phyloP scores from a whole-genome alignment of 2,329 filamentous ascomycete species.

The Apiospora saccharicola region DNA sequence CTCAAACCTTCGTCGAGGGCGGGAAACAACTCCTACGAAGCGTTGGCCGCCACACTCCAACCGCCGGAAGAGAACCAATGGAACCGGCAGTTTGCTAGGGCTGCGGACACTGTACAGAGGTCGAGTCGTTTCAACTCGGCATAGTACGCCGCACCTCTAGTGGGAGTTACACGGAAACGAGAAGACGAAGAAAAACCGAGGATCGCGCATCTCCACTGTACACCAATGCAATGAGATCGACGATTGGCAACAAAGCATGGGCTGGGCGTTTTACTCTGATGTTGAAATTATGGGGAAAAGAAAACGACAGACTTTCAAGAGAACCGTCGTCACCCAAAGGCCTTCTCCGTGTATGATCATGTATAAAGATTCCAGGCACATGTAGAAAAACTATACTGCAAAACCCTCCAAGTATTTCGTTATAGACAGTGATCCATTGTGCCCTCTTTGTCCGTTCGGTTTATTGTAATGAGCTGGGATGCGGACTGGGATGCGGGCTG shows the following conservation, averaged over 20 bases:
- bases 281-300: not conserved
- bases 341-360: slow-evolving; percentile 18
- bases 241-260: not conserved
- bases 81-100: not conserved
- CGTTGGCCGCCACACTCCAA: not conserved
- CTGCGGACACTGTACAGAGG: not conserved
- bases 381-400: slow-evolving; percentile 23
- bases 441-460: not conserved
- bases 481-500: not conserved
- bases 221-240: not conserved
- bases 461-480: not conserved
- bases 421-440: not conserved
- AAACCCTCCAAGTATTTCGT: not conserved
- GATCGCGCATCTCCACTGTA: not conserved
- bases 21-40: not conserved
- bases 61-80: not conserved
- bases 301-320: not conserved
- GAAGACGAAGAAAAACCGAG: not conserved
- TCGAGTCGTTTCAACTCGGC: not conserved
- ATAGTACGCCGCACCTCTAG: not conserved
- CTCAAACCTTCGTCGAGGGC: not conserved
- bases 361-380: slow-evolving; percentile 14
- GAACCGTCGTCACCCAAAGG: not conserved
- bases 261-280: slow-evolving; percentile 8
- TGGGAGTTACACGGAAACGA: not conserved